phyloP scores from a whole-genome alignment of 148 eudicot species.

The Cornus florida region DNA sequence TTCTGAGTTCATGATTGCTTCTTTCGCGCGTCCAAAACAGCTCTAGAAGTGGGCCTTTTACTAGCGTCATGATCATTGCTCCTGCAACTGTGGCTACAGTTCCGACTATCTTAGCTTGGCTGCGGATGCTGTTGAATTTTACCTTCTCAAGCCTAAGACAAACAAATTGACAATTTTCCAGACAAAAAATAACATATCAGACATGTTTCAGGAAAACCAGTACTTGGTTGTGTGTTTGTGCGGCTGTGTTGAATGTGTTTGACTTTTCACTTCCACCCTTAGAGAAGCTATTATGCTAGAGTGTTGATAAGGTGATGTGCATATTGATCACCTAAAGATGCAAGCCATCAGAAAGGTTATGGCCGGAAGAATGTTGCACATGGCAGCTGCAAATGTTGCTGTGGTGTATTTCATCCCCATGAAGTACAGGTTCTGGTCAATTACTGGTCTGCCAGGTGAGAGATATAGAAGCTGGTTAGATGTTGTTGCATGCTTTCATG shows the following conservation, averaged over 20 bases:
- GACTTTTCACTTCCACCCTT: neutral
- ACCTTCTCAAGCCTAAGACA: conserved; percentile 61
- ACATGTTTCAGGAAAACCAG: neutral
- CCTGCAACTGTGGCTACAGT: conserved; percentile 78
- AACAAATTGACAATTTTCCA: neutral
- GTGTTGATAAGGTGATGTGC: neutral
- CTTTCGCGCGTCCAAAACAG: conserved; percentile 41
- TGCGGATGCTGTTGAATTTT: conserved; percentile 55
- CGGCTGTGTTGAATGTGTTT: neutral
- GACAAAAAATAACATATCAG: neutral
- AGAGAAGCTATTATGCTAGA: neutral
- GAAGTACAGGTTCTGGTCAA: conserved; percentile 80
- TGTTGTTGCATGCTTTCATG: neutral
- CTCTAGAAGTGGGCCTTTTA: conserved; percentile 59
- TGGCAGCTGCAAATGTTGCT: conserved; percentile 84
- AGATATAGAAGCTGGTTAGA: neutral
- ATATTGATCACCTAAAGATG: conserved; percentile 47
- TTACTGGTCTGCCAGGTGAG: conserved; percentile 63
- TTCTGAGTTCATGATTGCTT: conserved; percentile 20
- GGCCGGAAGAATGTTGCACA: conserved; percentile 81
- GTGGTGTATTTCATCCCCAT: conserved; percentile 86
- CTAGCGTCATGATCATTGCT: conserved; percentile 91
- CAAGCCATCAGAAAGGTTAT: conserved; percentile 88
- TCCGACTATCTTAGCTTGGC: conserved; percentile 82
- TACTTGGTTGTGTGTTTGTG: neutral